Conservation (phyloP, 1,139 yeast species). For the Scheffersomyces quercinus region DNA sequence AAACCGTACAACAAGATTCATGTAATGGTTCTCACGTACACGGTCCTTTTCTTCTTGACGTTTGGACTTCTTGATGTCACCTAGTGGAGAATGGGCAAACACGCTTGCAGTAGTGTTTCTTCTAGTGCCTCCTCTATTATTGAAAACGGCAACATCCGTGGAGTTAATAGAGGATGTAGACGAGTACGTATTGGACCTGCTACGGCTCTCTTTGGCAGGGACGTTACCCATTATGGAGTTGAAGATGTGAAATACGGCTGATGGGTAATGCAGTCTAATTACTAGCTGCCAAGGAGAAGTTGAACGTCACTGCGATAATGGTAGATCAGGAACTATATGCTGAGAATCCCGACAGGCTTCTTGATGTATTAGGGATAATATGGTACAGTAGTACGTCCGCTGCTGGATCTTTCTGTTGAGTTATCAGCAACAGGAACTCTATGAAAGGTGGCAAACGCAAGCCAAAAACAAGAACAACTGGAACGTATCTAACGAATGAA, state of each 20-base stretch:
- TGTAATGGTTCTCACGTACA: conserved; percentile 53
- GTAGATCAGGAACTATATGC: too few species aligned
- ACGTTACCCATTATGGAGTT: conserved; percentile 54
- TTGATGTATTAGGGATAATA: too few species aligned
- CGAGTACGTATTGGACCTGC: conserved; percentile 21
- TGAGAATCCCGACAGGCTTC: too few species aligned
- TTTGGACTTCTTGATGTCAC: conserved; percentile 25
- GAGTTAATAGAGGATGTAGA: conserved; percentile 6
- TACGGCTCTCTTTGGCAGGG: conserved; percentile 53
- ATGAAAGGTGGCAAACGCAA: too few species aligned
- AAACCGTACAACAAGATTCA: conserved; percentile 56
- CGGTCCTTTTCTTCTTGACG: conserved; percentile 54
- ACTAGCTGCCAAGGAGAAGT: too few species aligned
- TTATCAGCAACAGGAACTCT: too few species aligned
- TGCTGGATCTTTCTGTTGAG: too few species aligned
- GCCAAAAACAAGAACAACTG: too few species aligned
- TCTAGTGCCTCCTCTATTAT: conserved; percentile 11
- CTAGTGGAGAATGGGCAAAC: conserved; percentile 12
- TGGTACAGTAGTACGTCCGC: too few species aligned
- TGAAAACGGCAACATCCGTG: conserved; percentile 10
- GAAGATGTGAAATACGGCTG: not conserved
- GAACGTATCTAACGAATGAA: too few species aligned
- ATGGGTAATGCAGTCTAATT: not conserved
- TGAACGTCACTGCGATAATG: too few species aligned
- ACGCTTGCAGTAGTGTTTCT: conserved; percentile 15